phyloP scores from a whole-genome alignment of 108 stramenopile genomes.

The Mayamaea pseudoterrestris region DNA sequence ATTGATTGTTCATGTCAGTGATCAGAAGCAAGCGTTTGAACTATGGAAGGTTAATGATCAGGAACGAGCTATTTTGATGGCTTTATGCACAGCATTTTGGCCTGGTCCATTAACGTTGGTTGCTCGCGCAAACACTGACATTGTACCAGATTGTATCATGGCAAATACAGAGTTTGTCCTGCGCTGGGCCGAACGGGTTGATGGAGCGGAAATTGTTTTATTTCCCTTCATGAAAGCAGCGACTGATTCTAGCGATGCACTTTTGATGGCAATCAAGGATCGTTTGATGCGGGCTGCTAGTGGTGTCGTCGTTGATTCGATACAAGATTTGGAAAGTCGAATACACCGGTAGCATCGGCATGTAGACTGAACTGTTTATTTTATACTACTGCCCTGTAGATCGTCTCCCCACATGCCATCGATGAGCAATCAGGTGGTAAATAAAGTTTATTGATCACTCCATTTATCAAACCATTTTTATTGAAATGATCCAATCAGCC shows the following conservation, averaged over 20 bases:
- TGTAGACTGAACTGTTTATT: no score
- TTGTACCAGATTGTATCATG: conserved; percentile 74
- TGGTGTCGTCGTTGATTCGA: conserved; percentile 48
- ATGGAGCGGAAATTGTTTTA: conserved; percentile 41
- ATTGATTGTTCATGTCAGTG: conserved; percentile 88
- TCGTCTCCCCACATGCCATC: no score
- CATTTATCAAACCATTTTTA: no score
- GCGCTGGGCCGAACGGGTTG: conserved; percentile 79
- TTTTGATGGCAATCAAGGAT: conserved; percentile 66
- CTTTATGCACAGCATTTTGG: conserved; percentile 65
- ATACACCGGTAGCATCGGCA: no score
- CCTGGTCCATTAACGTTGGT: conserved; percentile 93
- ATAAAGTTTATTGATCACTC: no score
- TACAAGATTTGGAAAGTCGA: no score
- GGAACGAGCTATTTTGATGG: conserved; percentile 29
- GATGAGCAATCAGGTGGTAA: no score
- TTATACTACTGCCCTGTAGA: no score
- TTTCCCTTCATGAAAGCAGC: conserved; percentile 42
- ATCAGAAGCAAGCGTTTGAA: conserved; percentile 37
- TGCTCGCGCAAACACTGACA: conserved; percentile 43
- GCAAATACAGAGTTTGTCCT: conserved; percentile 94
- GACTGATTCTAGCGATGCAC: conserved; percentile 23
- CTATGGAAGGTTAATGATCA: conserved; percentile 54
- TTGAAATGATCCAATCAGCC: conserved; percentile 30
- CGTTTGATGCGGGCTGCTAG: conserved; percentile 77